phyloP scores from a whole-genome alignment of 2,329 filamentous ascomycete genomes.

The Penicillium sp. region DNA sequence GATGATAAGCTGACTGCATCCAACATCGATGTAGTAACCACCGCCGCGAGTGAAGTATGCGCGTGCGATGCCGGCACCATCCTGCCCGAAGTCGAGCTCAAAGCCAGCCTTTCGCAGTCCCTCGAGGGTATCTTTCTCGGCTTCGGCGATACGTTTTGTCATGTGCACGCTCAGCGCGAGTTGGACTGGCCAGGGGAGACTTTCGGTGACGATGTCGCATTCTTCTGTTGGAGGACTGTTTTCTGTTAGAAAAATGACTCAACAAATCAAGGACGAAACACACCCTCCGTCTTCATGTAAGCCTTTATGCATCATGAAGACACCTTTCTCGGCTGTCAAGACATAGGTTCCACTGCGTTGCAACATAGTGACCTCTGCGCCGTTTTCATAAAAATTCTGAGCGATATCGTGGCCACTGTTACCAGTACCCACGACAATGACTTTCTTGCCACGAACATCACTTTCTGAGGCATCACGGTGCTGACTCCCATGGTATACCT shows the following conservation, averaged over 20 bases:
- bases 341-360: constrained; percentile 57
- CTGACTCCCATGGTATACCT: constrained; percentile 47
- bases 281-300: constrained; percentile 50
- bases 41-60: constrained; percentile 54
- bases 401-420: constrained; percentile 56
- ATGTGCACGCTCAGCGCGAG: constrained; percentile 48
- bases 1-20: constrained; percentile 55
- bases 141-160: constrained; percentile 44
- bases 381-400: constrained; percentile 53
- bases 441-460: constrained; percentile 45
- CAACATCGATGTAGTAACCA: constrained; percentile 63
- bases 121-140: constrained; percentile 48
- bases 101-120: constrained; percentile 53
- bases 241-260: background rate
- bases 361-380: constrained; percentile 55
- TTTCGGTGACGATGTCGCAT: constrained; percentile 52
- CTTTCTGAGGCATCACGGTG: constrained; percentile 45
- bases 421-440: constrained; percentile 53
- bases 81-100: constrained; percentile 41
- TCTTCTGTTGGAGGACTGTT: constrained; percentile 51
- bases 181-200: constrained; percentile 50
- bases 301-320: constrained; percentile 48
- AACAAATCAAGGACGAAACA: background rate
- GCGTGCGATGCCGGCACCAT: constrained; percentile 45
- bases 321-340: constrained; percentile 47